Evolutionary conservation across 2,329 filamentous ascomycete species (phyloP).

Genomic region (Alternaria infectoria): DNA sequence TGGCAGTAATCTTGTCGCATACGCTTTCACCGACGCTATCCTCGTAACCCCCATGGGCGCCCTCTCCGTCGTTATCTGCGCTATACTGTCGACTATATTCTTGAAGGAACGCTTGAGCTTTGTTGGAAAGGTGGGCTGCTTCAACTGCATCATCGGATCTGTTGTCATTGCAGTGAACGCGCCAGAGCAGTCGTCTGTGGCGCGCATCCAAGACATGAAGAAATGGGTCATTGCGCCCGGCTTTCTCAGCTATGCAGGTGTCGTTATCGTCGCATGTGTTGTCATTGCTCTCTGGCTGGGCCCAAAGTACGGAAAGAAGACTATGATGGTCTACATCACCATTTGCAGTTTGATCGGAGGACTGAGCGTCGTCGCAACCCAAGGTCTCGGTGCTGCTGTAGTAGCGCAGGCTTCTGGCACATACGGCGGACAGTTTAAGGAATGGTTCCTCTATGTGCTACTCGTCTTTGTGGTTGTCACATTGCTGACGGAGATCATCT

Average conservation of each 20-base stretch:
- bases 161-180: conserved; percentile 95
- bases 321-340: conserved; percentile 95
- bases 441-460: conserved; percentile 95
- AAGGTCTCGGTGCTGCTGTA: conserved; percentile 90
- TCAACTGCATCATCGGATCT: conserved; percentile 91
- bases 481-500: conserved; percentile 91
- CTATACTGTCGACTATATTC: conserved; percentile 90
- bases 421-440: conserved; percentile 79
- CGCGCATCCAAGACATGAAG: conserved; percentile 91
- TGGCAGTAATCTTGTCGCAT: conserved; percentile 86
- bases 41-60: conserved; percentile 92
- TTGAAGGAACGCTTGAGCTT: conserved; percentile 94
- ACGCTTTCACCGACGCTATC: conserved; percentile 95
- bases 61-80: conserved; percentile 88
- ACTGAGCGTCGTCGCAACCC: conserved; percentile 91
- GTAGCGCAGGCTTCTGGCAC: conserved; percentile 82
- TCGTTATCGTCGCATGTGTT: conserved; percentile 75
- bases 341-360: conserved; percentile 96
- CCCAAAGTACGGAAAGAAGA: conserved; percentile 91
- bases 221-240: conserved; percentile 83
- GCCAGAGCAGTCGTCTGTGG: conserved; percentile 81
- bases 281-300: conserved; percentile 81
- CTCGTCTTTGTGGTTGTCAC: conserved; percentile 91
- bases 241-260: conserved; percentile 82
- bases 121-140: conserved; percentile 94